Percentiles rank a stretch among this genome's conserved stretches.
Evolutionary conservation across 495 filamentous ascomycete genomes (phyloP).

Genomic region (Bacidia rubella): DNA sequence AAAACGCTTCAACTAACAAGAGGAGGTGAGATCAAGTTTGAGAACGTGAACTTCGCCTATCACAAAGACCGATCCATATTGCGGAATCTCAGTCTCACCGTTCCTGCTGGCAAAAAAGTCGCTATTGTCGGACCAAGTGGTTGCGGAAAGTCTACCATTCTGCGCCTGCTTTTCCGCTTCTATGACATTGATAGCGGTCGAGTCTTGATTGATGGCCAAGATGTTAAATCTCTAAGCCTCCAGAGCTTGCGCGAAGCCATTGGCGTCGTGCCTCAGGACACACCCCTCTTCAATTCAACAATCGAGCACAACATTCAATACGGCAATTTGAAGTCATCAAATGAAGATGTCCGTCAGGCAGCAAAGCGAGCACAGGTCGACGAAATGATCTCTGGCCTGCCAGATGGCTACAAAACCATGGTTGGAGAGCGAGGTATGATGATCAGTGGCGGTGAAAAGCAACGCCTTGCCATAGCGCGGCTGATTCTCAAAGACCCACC

Average conservation of each 20-base stretch:
- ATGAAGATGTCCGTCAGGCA: constrained; percentile 58
- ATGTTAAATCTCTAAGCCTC: constrained; percentile 68
- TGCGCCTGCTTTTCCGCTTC: constrained; percentile 82
- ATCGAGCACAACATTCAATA: constrained; percentile 94
- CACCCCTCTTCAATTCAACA: constrained; percentile 89
- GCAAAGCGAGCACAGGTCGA: constrained; percentile 74
- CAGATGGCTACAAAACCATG: constrained; percentile 79
- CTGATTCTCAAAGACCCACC: constrained; percentile 86
- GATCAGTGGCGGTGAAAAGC: constrained; percentile 96
- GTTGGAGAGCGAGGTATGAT: constrained; percentile 96
- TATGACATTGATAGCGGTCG: constrained; percentile 82
- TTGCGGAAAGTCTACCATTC: constrained; percentile 89
- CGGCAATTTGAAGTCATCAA: constrained; percentile 67
- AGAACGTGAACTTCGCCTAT: constrained; percentile 93
- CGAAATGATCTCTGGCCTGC: constrained; percentile 62
- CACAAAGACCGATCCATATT: constrained; percentile 77
- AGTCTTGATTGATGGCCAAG: constrained; percentile 87
- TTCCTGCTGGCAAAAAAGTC: constrained; percentile 89
- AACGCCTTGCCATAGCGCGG: constrained; percentile 76
- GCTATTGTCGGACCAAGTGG: constrained; percentile 91
- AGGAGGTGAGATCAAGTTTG: constrained; percentile 82
- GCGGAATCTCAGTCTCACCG: constrained; percentile 68
- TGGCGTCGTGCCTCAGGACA: constrained; percentile 95
- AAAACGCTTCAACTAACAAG: constrained; percentile 53
- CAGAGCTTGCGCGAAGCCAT: constrained; percentile 76